These are phyloP conservation scores for Wickerhamomyces bovis DNA, from an alignment of 805 yeast genomes.

Conservation along the genomic window DNA sequence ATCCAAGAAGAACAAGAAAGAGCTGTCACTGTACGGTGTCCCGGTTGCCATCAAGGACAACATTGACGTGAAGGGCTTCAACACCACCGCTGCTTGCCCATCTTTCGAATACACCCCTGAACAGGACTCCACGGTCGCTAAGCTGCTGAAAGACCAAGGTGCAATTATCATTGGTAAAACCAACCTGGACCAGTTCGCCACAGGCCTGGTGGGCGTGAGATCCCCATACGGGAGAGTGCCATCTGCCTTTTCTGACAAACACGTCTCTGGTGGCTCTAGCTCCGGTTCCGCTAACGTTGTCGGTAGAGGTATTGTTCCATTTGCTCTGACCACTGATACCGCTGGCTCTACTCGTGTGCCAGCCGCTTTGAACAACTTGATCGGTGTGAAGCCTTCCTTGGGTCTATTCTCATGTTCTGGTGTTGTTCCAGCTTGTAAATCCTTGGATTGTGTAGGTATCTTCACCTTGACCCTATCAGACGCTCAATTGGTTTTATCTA, in stretches of 20 bases:
- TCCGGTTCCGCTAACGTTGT: slow-evolving; percentile 95
- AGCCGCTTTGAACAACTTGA: slow-evolving; percentile 84
- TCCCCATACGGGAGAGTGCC: slow-evolving; percentile 92
- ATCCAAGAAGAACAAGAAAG: slow-evolving; percentile 46
- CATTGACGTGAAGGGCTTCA: slow-evolving; percentile 76
- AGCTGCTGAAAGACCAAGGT: slow-evolving; percentile 74
- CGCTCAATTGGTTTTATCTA: slow-evolving; percentile 70
- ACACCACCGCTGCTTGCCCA: slow-evolving; percentile 96
- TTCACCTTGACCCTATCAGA: slow-evolving; percentile 74
- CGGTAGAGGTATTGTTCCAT: slow-evolving; percentile 82
- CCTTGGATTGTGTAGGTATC: slow-evolving; percentile 87
- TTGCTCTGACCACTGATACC: slow-evolving; percentile 92
- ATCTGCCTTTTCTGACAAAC: slow-evolving; percentile 65
- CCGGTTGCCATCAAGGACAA: slow-evolving; percentile 95
- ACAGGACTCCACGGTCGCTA: slow-evolving; percentile 71
- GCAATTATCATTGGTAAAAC: slow-evolving; percentile 93
- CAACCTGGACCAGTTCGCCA: slow-evolving; percentile 94
- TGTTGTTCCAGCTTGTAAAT: slow-evolving; percentile 96
- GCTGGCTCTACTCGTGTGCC: slow-evolving; percentile 99
- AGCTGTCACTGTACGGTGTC: slow-evolving; percentile 79
- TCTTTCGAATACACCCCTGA: slow-evolving; percentile 64
- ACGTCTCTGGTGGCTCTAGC: slow-evolving; percentile 92
- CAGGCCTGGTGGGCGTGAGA: slow-evolving; percentile 93
- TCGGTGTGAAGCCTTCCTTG: slow-evolving; percentile 89
- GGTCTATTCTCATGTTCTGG: slow-evolving; percentile 85